phyloP scores from a whole-genome alignment of 495 filamentous ascomycete genomes.

The Neurospora sp. region DNA sequence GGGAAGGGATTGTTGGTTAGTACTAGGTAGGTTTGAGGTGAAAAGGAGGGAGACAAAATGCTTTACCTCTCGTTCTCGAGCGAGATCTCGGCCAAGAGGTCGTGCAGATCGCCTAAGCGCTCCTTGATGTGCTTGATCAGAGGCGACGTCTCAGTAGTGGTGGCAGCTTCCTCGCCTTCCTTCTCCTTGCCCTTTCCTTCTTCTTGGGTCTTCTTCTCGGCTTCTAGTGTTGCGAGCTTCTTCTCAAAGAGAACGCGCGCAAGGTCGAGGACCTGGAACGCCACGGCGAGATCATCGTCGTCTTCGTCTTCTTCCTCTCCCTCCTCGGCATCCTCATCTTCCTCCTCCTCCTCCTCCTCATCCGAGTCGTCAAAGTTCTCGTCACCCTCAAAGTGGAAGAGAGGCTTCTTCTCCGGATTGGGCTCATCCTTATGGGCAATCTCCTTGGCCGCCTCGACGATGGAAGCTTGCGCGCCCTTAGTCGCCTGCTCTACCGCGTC shows the following conservation, averaged over 20 bases:
- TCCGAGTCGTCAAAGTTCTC: constrained; percentile 85
- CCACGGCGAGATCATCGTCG: constrained; percentile 82
- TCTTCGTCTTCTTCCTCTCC: constrained; percentile 56
- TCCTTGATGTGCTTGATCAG: constrained; percentile 60
- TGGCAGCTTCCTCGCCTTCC: constrained; percentile 2
- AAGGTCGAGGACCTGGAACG: constrained; percentile 86
- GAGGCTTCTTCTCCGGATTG: constrained; percentile 46
- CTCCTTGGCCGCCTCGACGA: constrained; percentile 31
- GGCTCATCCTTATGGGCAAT: constrained; percentile 25
- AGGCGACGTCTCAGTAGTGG: constrained; percentile 27
- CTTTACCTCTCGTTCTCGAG: constrained; percentile 74
- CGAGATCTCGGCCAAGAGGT: constrained; percentile 86
- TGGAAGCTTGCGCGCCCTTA: constrained; percentile 32
- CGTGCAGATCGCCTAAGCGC: constrained; percentile 80
- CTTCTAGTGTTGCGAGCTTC: constrained; percentile 32
- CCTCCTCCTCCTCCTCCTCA: constrained; percentile 54
- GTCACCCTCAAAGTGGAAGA: constrained; percentile 89
- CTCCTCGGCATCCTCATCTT: constrained; percentile 35
- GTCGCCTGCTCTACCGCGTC: constrained; percentile 41
- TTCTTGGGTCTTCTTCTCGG: constrained; percentile 27
- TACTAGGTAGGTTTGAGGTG: background rate
- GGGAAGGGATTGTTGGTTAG: background rate
- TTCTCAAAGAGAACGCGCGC: constrained; percentile 68
- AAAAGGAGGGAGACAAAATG: background rate
- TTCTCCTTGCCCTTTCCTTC: constrained; percentile 45